Base-by-base conservation (phyloP, 2,329 filamentous ascomycete species). In the Drechslerella coelobrocha region DNA sequence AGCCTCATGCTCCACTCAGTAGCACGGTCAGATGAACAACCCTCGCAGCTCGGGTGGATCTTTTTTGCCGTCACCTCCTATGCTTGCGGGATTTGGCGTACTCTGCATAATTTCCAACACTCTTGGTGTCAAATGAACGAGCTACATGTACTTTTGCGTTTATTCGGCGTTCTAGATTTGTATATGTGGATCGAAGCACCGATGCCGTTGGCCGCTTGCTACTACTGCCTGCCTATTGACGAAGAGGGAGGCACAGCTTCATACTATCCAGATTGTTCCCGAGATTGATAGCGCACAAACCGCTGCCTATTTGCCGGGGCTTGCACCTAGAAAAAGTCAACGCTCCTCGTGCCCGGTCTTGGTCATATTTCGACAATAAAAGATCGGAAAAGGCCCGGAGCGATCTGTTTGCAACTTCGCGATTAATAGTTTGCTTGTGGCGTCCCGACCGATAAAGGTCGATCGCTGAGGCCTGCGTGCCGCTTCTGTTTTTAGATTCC, bases 51-150 rank as follows among this genome's bases (percentile, higher is more conserved):
- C 12, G 3, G 21, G 43, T 29, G 52, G 7, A 19, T 34, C n/a
- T 9, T 27, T 45, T 43, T 31, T 50, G 5, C 19, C 14, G 5
- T 2, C 41, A 24, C 41, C 37, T 29, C 50, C 48, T 43, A 26
- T 26, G 27, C 65, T 29, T 56, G 41, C 45, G 65, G 65, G 43
- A 61, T 69, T 55, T 61, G 51, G 53, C 26, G n/a, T 17, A n/a
- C 23, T 17, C 51, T 69, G 65, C 57, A 57, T 69, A 57, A 29
- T 53, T 51, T 61, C 65, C 31, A 69, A 69, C 65, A 50, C 17
- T 48, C 31, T 53, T 21, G 8, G 65, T 69, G 47, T 69, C 65
- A 69, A 55, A 59, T 17, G n/a, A 50, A 12, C 6, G 29, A 52
- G 24, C 47, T 51, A 39, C 31, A 43, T 61, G 24, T 27, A 9